Evolutionary conservation across 352 stramenopile genomes (phyloP), one percentile per base, ranked within the genome.

Genomic region (Phytophthora pinifolia): DNA sequence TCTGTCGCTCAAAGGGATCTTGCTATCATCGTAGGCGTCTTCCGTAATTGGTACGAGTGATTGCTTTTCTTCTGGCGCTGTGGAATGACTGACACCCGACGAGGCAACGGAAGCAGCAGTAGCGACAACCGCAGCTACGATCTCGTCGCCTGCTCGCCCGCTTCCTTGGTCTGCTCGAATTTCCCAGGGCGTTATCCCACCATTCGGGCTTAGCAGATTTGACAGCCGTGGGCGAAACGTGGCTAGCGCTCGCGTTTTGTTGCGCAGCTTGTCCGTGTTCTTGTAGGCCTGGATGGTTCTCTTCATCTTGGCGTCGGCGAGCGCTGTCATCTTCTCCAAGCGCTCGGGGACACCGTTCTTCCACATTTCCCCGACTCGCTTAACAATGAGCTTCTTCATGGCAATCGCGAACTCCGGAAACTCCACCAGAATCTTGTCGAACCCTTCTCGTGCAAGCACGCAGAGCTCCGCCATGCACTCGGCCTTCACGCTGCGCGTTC

Each of bases 381-480:
- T 86, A 45, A 88, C 74, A 35, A 88, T 85, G 9, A 88, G 51
- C 6, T 78, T 76, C 65, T 84, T 85, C 77, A 89, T 87, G 6
- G 70, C 71, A 5, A 54, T 84, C 7, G 75, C 80, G 36, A 90
- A 90, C 55, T 87, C 77, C 2, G 80, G 75, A 44, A 86, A 87
- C 48, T 88, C 77, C 17, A 74, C 75, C 17, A 87, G 49, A 37
- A 90, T 87, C 49, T 86, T 86, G 37, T 86, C 68, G 62, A 87
- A 87, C 2, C 73, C 75, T 27, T 85, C 71, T 42, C 68, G 67
- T n/a, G 67, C 68, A 2, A 87, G 48, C 41, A 87, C 79, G 42
- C 76, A 87, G 12, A 89, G 70, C 57, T 89, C 79, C 0, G 74
- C 72, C 61, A 89, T 81, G 32, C 74, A 83, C 52, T 84, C 74